A percentile compares a stretch with the other conserved stretches of the same genome.
Evolutionary conservation across 2,329 filamentous ascomycete species (phyloP).

Genomic region (Xylariales sp.): DNA sequence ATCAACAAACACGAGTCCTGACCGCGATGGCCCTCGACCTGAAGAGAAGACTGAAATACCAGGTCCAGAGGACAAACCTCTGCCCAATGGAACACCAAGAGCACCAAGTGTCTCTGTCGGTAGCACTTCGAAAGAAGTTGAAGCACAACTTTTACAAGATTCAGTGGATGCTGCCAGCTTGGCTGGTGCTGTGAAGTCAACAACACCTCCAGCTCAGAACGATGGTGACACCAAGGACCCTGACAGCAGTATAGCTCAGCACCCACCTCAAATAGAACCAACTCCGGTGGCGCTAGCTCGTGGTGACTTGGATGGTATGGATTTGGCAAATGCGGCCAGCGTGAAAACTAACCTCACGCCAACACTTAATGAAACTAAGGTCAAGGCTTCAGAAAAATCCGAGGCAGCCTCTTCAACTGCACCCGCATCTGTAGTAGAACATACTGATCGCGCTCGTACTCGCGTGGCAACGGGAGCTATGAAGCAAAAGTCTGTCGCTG

Average conservation of each 20-base stretch:
- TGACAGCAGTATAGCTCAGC: no score
- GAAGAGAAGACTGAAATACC: conserved; percentile 39
- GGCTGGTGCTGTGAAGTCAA: no score
- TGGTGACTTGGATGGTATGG: no score
- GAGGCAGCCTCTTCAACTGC: no score
- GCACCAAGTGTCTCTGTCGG: conserved; percentile 9
- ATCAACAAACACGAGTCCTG: conserved; percentile 71
- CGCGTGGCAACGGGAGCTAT: conserved; percentile 15
- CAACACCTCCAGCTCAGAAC: no score
- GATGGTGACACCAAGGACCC: no score
- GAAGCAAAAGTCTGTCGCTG: conserved; percentile 25
- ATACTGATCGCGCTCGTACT: conserved; percentile 1
- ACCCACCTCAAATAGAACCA: neutral
- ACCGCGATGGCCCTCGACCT: conserved; percentile 59
- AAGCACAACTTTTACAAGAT: conserved; percentile 9
- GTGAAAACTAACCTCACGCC: no score
- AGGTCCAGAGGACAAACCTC: conserved; percentile 25
- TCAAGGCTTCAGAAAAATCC: no score
- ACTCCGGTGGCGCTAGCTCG: no score
- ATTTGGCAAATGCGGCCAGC: no score
- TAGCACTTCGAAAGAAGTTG: conserved; percentile 8
- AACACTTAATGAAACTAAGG: neutral
- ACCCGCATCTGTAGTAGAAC: no score
- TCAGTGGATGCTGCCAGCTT: conserved; percentile 5
- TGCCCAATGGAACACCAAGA: neutral